Evolutionary conservation across 805 yeast genomes (phyloP), one percentile per base, ranked within the genome.

Genomic region (Komagataella ulmi): DNA sequence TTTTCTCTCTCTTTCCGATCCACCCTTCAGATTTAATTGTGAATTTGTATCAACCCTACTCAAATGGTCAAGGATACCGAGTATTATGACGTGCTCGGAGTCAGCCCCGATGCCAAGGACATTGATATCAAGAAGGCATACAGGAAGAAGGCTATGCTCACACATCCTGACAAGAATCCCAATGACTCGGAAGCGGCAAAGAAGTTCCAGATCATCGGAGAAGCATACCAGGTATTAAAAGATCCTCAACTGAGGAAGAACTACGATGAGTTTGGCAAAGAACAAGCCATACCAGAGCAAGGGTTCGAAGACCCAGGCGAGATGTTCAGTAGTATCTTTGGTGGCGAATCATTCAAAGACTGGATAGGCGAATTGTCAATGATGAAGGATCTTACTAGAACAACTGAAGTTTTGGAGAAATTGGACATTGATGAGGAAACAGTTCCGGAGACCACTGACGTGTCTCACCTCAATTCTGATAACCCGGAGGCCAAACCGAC

Each of bases 91-190:
- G 66, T 81, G 14, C 70, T 93, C 49, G 86, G 79, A 44, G 83
- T 91, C 17, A 58, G 68, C 23, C 74, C 82, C 18, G 77, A 77
- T 10, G 97, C 97, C 17, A 75, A 85, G 0, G 82, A 82, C 3
- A 71, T 78, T 8, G 96, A 93, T 56, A 87, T 93, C 66, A 93
- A 93, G 67, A 88, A 88, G 65, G 96, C 97, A 0, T 93, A 93
- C 67, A 76, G 99, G 55, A 86, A 85, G 64, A 81, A 81, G 65
- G 98, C 98, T 6, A 85, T 91, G 66, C 74, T 73, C 53, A 85
- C 87, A 50, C 99, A 91, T 65, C 99, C 99, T 1, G 99, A 93
- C 65, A 93, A 93, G 71, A 88, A 91, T 62, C 96, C 95, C n/a
- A 82, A 85, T 60, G 95, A 93, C 64, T 95, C 93, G 45, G 77